A percentile compares a stretch with the other conserved stretches of the same genome.
Conservation (phyloP, 179 eudicot genomes). For the Beta corolliflora region DNA sequence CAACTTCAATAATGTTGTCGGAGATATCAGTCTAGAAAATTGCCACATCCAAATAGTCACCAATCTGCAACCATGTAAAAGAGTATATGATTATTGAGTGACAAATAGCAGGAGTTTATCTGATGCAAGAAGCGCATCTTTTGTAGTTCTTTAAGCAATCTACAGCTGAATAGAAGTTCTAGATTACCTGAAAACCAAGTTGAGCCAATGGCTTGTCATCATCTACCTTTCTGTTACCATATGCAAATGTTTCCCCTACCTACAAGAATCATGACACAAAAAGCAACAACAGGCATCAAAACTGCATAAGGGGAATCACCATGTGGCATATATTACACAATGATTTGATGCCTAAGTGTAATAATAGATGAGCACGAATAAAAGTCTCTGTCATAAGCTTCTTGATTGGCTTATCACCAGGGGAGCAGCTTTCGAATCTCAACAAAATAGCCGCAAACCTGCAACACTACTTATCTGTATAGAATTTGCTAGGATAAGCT, state of each 20-base stretch:
- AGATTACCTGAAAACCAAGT: constrained; percentile 66
- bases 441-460: neutral
- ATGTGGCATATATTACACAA: neutral
- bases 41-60: constrained; percentile 38
- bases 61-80: constrained; percentile 24
- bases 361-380: neutral
- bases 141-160: neutral
- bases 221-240: constrained; percentile 56
- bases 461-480: neutral
- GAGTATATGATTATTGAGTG: neutral
- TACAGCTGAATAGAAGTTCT: neutral
- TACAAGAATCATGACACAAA: constrained; percentile 28
- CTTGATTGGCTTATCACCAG: neutral
- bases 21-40: constrained; percentile 22
- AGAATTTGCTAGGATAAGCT: neutral
- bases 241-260: constrained; percentile 69
- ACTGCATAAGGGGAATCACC: neutral
- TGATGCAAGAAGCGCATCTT: neutral
- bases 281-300: neutral
- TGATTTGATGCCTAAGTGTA: neutral
- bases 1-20: constrained; percentile 6
- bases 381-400: neutral
- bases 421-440: neutral
- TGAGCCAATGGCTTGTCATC: constrained; percentile 59
- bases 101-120: neutral